These are phyloP conservation scores for Fraxinus dipetala DNA, from an alignment of 305 asterid species.

Conservation along the genomic window DNA sequence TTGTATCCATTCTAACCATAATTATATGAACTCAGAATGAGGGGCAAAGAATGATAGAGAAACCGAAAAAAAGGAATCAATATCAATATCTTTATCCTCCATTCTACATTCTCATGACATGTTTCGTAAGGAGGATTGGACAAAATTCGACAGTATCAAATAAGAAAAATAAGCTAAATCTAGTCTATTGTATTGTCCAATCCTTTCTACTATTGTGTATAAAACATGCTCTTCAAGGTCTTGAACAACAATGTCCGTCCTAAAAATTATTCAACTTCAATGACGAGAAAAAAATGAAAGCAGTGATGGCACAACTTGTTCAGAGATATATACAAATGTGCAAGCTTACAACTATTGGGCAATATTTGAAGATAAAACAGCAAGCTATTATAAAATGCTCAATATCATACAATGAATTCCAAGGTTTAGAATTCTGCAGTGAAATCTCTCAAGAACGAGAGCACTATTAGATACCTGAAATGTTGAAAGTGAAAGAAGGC, in stretches of 20 bases:
- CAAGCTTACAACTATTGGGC: background rate
- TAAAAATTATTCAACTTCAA: background rate
- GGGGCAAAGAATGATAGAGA: background rate
- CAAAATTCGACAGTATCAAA: background rate
- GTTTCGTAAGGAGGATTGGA: background rate
- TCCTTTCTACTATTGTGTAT: background rate
- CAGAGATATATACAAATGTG: background rate
- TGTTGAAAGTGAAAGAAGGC: conserved; percentile 73
- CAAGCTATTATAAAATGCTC: background rate
- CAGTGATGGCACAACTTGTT: background rate
- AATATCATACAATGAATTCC: background rate
- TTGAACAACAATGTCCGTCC: background rate
- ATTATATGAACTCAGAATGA: background rate
- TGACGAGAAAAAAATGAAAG: background rate
- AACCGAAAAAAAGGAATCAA: background rate
- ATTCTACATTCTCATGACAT: background rate
- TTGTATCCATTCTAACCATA: background rate
- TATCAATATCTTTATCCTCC: background rate
- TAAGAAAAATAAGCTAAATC: background rate
- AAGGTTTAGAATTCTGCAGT: background rate
- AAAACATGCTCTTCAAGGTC: background rate
- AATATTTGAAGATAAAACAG: background rate
- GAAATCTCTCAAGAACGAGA: background rate
- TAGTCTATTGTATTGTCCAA: background rate
- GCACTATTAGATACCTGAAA: conserved; percentile 54